These are phyloP conservation scores for Orbilia oligospora DNA, from an alignment of 2,329 filamentous ascomycete species.

Conservation along the genomic window DNA sequence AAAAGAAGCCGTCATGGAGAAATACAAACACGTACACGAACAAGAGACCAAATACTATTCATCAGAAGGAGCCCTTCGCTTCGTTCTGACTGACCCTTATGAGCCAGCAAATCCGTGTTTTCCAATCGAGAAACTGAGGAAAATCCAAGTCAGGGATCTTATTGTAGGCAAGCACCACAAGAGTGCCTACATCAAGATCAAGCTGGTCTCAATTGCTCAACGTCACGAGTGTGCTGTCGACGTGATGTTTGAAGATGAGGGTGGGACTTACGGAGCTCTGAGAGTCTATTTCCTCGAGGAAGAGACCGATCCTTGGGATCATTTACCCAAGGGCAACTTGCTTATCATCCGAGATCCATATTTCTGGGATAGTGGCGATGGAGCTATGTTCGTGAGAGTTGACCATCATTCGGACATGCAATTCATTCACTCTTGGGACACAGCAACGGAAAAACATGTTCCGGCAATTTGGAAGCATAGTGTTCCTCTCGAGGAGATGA, in stretches of 20 bases:
- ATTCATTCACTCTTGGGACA: slow-evolving; percentile 35
- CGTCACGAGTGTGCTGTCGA: slow-evolving; percentile 22
- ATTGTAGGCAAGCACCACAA: slow-evolving; percentile 40
- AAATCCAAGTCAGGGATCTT: slow-evolving; percentile 47
- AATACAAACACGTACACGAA: slow-evolving; percentile 2
- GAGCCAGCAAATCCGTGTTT: slow-evolving; percentile 41
- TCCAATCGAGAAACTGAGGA: slow-evolving; percentile 47
- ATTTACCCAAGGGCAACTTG: neutral
- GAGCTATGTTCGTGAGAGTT: slow-evolving; percentile 26
- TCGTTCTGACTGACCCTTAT: slow-evolving; percentile 34
- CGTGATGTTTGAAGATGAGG: slow-evolving; percentile 44
- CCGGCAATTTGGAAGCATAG: slow-evolving; percentile 29
- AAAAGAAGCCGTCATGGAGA: slow-evolving; percentile 17
- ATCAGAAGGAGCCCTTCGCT: neutral
- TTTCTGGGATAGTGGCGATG: slow-evolving; percentile 37
- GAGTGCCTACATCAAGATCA: slow-evolving; percentile 38
- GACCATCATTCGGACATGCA: slow-evolving; percentile 46
- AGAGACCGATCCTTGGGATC: slow-evolving; percentile 3
- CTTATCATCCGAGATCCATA: slow-evolving; percentile 42
- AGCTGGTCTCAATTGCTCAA: neutral
- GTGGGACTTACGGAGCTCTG: slow-evolving; percentile 35
- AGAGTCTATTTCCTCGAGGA: slow-evolving; percentile 42
- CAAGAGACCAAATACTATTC: neutral
- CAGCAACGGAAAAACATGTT: slow-evolving; percentile 18
- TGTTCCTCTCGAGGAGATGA: slow-evolving; percentile 3